phyloP scores from a whole-genome alignment of 345 rosid species.

The Syzygium jambos region DNA sequence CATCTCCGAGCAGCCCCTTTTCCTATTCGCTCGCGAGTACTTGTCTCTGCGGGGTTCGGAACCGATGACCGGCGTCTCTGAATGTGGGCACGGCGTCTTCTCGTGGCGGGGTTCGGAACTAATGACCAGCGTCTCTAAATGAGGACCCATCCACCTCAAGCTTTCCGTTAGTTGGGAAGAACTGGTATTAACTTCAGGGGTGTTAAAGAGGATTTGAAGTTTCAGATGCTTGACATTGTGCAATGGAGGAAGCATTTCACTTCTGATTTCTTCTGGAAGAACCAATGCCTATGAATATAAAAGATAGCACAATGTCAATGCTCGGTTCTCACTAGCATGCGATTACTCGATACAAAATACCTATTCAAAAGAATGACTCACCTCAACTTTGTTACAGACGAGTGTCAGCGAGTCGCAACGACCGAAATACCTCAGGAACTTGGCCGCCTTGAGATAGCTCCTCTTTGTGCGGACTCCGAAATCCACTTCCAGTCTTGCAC shows the following conservation, averaged over 20 bases:
- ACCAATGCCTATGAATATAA: background rate
- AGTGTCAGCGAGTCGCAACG: background rate
- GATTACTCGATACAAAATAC: background rate
- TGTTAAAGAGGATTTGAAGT: background rate
- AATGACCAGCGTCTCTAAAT: background rate
- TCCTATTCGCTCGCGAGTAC: background rate
- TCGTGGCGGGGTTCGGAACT: background rate
- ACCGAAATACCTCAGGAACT: background rate
- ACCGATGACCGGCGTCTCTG: fast-evolving
- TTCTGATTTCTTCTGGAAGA: background rate
- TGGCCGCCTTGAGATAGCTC: background rate
- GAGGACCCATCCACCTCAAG: background rate
- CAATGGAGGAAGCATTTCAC: background rate
- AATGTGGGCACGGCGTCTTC: background rate
- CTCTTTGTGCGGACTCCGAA: background rate
- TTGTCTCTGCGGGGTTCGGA: background rate
- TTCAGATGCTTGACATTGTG: background rate
- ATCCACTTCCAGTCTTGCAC: background rate
- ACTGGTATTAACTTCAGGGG: background rate
- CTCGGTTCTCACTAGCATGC: background rate
- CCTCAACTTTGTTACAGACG: background rate
- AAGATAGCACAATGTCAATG: background rate
- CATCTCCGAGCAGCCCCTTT: background rate
- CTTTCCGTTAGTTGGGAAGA: background rate
- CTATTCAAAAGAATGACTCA: background rate